Evolutionary conservation across 768 basidiomycete species (phyloP), one percentile per base, ranked within the genome.

Genomic region (Lanmaoa rubissima): DNA sequence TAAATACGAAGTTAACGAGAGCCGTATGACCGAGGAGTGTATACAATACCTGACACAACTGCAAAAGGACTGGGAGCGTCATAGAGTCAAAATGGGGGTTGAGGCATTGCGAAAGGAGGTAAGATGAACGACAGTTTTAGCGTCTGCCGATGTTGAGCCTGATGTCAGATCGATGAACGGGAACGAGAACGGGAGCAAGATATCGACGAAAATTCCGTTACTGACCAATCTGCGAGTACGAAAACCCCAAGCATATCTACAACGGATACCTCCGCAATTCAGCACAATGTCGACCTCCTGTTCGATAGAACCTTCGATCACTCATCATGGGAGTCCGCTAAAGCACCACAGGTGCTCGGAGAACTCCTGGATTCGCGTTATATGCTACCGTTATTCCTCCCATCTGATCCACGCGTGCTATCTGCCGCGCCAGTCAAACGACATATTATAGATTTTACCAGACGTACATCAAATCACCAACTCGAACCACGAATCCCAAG

Each of bases 41-140:
- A 79, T 84, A 39, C 92, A 97, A 74, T 98, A 98, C 65, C 82
- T 98, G 28, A 89, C 85, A 3, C 96, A 98, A 65, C 77, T 99
- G 10, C 95, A 98, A 74, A 95, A 92, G 67, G 95, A 98, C 69
- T 99, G 96, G 96, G 96, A 99, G 72, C 78, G 92, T 54, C 88
- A 92, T 69, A 80, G 94, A 43, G 85, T 95, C 34, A 90, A 92
- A 67, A 76, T 90, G 34, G 91, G 92, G 4, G 92, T 96, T 10
- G 88, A 92, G 65, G 86, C 87, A 10, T 75, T 94, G 35, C 86
- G 89, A 57, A 90, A 87, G 73, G 91, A 94, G 83, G 90, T 92
- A 57, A 53, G 55, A 14, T 61, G 41, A 47, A 47, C 1, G 19
- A 24, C 47, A 17, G 14, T 52, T 21, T 36, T 40, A n/a, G 21